Percentiles rank a stretch among this genome's conserved stretches.
phyloP scores from a whole-genome alignment of 441 rosid genomes.

The Corymbia citriodora region DNA sequence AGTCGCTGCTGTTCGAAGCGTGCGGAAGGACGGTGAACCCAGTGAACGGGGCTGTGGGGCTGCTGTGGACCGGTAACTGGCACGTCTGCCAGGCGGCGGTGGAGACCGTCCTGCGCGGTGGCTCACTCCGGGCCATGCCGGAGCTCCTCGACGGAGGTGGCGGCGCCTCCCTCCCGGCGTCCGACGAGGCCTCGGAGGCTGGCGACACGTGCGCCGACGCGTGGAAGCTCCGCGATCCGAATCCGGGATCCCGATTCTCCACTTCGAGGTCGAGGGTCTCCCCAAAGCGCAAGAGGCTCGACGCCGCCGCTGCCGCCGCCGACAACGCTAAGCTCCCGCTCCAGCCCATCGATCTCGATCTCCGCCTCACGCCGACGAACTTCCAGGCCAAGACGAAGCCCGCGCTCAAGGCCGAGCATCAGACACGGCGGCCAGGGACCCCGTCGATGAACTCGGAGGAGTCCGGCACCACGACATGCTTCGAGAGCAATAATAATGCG shows the following conservation, averaged over 20 bases:
- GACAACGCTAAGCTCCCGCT: constrained; percentile 1
- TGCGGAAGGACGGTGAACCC: constrained; percentile 75
- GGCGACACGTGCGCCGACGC: constrained; percentile 37
- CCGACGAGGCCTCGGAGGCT: constrained; percentile 55
- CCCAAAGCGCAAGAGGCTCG: constrained; percentile 32
- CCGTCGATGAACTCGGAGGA: constrained; percentile 89
- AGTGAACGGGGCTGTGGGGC: constrained; percentile 71
- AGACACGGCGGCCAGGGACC: constrained; percentile 34
- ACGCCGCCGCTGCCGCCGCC: constrained; percentile 14
- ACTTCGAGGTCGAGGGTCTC: constrained; percentile 49
- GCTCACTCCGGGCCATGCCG: constrained; percentile 48
- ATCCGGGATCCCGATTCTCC: constrained; percentile 38
- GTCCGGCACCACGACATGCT: constrained; percentile 70
- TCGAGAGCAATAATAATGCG: constrained; percentile 44
- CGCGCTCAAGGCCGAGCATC: constrained; percentile 17
- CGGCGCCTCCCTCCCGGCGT: constrained; percentile 30
- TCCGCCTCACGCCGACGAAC: constrained; percentile 31
- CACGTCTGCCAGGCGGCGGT: constrained; percentile 64
- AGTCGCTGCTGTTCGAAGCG: constrained; percentile 60
- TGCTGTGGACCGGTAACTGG: constrained; percentile 68
- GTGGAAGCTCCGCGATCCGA: constrained; percentile 37
- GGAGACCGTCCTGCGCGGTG: constrained; percentile 57
- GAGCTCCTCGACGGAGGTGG: constrained; percentile 31
- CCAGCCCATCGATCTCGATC: constrained; percentile 46
- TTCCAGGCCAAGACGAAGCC: constrained; percentile 5